These are phyloP conservation scores for Leishmania amazonensis DNA, from an alignment of 208 protist genomes.

Conservation along the genomic window DNA sequence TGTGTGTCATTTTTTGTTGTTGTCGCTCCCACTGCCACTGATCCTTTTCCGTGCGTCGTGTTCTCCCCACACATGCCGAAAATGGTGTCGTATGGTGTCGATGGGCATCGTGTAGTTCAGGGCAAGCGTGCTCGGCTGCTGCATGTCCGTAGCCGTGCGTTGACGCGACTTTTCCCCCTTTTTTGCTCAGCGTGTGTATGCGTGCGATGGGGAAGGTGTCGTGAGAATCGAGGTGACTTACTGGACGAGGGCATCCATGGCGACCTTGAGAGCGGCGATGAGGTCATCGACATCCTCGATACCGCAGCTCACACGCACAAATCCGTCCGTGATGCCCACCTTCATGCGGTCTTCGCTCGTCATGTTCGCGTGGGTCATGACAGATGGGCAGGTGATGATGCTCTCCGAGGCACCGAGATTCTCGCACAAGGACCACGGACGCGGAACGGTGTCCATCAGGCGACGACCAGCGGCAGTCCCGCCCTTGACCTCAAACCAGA, in stretches of 20 bases:
- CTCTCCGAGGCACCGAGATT: conserved; percentile 95
- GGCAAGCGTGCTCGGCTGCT: neutral
- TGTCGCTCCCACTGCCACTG: neutral
- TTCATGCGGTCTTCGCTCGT: conserved; percentile 90
- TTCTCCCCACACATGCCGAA: neutral
- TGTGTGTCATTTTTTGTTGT: neutral
- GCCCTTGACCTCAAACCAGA: conserved; percentile 93
- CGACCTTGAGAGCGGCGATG: conserved; percentile 85
- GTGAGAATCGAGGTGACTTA: neutral
- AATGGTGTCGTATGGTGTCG: neutral
- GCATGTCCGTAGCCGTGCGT: neutral
- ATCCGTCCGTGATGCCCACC: conserved; percentile 94
- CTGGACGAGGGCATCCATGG: conserved; percentile 75
- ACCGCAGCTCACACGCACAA: conserved; percentile 94
- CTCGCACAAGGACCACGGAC: conserved; percentile 92
- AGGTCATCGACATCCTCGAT: conserved; percentile 95
- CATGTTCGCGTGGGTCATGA: conserved; percentile 98
- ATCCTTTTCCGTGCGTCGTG: no score
- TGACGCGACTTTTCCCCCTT: neutral
- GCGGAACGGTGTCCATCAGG: conserved; percentile 85
- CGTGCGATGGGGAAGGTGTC: neutral
- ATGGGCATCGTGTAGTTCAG: neutral
- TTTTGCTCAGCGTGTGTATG: neutral
- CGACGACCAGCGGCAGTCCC: conserved; percentile 65
- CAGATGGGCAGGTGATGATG: conserved; percentile 95